Base-by-base conservation (phyloP, 2,329 filamentous ascomycete species). In the Ophiocordyceps camponoti-leonardi region DNA sequence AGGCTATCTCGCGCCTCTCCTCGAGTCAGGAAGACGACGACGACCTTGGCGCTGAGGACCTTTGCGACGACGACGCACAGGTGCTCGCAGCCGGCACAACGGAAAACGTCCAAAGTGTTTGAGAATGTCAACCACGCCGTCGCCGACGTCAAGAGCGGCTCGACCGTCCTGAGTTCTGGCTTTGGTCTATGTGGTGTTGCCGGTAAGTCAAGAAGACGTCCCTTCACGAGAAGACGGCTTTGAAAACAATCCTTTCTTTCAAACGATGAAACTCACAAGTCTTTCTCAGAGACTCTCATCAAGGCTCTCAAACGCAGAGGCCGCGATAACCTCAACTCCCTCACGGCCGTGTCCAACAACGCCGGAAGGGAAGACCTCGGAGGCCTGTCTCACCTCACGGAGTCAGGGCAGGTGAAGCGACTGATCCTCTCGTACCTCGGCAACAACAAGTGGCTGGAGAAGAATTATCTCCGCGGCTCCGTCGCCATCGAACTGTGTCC, bases 371-470 rank as follows among this genome's bases (percentile, higher is more conserved):
- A 90, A 54, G 75, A 74, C 49, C 81, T 80, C 6, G 88, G 88
- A 2, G 76, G 88, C 33, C 86, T 81, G 52, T 75, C 85, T 62
- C 73, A 93, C 14, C 73, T 93, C 49, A 79, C 80, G 16, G 72
- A 82, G 64, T 79, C 79, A 44, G 84, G 85, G 58, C 88, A 94
- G 67, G 82, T 95, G 64, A 79, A 75, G 62, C 92, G 92, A 68
- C 93, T 94, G 80, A 80, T 94, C 57, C 85, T 87, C 35, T 90
- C 83, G 56, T 95, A 94, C 63, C 87, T 95, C 44, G 88, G 88
- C 59, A 86, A 92, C 67, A 95, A 95, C 69, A 94, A 93, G 71
- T 84, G 82, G 6, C 86, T 95, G 50, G 88, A 94, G 69, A 72
- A 73, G 59, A 92, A 90, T 80, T 95, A 94, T 61, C 69, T 94